Percentiles rank a stretch among this genome's conserved stretches.
phyloP scores from a whole-genome alignment of 768 basidiomycete species.

The Galerina sulciceps region DNA sequence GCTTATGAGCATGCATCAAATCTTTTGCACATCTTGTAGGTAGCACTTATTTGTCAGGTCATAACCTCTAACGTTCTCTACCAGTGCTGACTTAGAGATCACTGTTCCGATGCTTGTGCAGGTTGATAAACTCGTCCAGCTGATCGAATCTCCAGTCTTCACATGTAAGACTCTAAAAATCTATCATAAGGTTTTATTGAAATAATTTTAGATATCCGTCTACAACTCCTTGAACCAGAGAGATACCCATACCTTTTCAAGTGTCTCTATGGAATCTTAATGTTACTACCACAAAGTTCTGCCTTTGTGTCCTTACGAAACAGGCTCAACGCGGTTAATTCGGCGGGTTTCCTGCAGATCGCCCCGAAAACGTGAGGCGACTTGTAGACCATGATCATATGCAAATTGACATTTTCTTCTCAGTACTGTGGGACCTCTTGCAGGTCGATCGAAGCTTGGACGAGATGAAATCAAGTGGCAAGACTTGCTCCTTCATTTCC shows the following conservation, averaged over 20 bases:
- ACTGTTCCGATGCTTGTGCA: conserved; percentile 95
- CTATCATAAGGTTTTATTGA: neutral
- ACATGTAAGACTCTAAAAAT: conserved; percentile 68
- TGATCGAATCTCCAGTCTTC: conserved; percentile 98
- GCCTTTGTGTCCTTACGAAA: conserved; percentile 95
- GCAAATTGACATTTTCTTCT: neutral
- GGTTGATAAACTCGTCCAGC: conserved; percentile 95
- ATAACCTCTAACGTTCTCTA: neutral
- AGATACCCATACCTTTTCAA: conserved; percentile 97
- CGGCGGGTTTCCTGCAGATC: conserved; percentile 91
- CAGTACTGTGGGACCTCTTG: conserved; percentile 34
- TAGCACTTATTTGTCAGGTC: neutral
- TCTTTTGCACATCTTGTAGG: conserved; percentile 91
- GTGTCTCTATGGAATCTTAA: conserved; percentile 94
- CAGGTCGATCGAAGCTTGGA: conserved; percentile 75
- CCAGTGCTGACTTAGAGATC: conserved; percentile 93
- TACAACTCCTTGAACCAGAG: conserved; percentile 96
- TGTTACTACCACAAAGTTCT: conserved; percentile 96
- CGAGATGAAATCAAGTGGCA: conserved; percentile 98
- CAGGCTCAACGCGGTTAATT: conserved; percentile 92
- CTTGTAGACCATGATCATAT: neutral
- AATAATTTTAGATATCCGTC: conserved; percentile 64
- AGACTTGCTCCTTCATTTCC: conserved; percentile 91
- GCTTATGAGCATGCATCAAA: conserved; percentile 99
- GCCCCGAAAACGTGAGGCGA: conserved; percentile 77